Conservation (phyloP, 306 rosid genomes). For the Trichosanthes truncata region DNA sequence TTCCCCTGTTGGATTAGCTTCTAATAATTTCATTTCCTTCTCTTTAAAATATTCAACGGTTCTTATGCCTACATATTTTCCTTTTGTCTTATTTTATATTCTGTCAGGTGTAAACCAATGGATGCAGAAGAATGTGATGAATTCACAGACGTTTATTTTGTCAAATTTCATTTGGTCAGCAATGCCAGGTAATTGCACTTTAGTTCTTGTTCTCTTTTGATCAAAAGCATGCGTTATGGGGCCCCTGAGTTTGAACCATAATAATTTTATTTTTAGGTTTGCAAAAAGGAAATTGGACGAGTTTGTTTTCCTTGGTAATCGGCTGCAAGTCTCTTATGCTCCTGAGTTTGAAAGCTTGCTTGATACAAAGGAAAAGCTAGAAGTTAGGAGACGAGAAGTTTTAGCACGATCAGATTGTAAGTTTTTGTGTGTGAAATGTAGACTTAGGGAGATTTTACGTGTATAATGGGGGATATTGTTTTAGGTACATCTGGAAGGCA, state of each 20-base stretch:
- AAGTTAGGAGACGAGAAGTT: slow-evolving; percentile 73
- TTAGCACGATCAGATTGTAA: slow-evolving; percentile 47
- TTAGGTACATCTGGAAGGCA: neutral
- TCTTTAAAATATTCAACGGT: neutral
- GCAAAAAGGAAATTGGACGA: slow-evolving; percentile 79
- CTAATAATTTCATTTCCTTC: neutral
- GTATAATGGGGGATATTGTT: neutral
- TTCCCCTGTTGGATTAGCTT: neutral
- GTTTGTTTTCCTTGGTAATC: slow-evolving; percentile 74
- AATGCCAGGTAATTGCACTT: slow-evolving; percentile 58
- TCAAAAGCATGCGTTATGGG: neutral
- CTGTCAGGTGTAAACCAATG: slow-evolving; percentile 74
- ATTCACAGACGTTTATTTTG: slow-evolving; percentile 83
- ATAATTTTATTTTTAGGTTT: slow-evolving; percentile 43
- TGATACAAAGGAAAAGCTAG: slow-evolving; percentile 75
- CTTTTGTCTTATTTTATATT: neutral
- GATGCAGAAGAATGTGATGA: slow-evolving; percentile 81
- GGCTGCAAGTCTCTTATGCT: slow-evolving; percentile 63
- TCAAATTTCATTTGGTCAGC: slow-evolving; percentile 58
- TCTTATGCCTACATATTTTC: neutral
- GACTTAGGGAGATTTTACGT: neutral
- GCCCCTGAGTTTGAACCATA: neutral
- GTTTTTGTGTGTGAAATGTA: slow-evolving; percentile 13
- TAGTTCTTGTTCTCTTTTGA: neutral
- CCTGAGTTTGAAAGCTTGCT: slow-evolving; percentile 60